A percentile compares a stretch with the other conserved stretches of the same genome.
These are phyloP conservation scores for Starmerella geochares DNA, from an alignment of 805 yeast genomes.

Conservation along the genomic window DNA sequence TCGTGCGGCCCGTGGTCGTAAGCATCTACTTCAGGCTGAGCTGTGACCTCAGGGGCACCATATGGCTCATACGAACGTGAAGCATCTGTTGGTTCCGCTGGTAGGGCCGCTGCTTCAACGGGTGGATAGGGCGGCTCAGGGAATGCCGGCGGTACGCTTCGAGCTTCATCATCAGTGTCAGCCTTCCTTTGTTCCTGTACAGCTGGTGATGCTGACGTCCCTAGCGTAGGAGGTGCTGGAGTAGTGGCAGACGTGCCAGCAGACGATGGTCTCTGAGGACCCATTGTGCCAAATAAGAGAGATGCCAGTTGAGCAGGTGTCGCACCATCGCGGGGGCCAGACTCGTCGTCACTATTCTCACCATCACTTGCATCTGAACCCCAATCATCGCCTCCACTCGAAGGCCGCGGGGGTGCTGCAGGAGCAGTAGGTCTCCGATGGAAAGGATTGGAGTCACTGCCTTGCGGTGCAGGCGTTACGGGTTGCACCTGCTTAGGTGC, in stretches of 20 bases:
- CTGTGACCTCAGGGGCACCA: neutral
- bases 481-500: neutral
- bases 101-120: neutral
- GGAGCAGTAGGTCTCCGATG: slow-evolving; percentile 13
- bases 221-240: neutral
- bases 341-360: slow-evolving; percentile 28
- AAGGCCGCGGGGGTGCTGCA: slow-evolving; percentile 7
- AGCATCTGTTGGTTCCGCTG: neutral
- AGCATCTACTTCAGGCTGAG: neutral
- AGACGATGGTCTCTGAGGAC: slow-evolving; percentile 25
- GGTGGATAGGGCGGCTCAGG: neutral
- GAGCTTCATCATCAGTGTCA: neutral
- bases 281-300: slow-evolving; percentile 37
- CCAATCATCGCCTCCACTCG: slow-evolving; percentile 28
- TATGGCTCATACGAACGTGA: neutral
- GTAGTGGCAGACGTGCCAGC: neutral
- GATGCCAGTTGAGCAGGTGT: slow-evolving; percentile 38
- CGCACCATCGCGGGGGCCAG: slow-evolving; percentile 28
- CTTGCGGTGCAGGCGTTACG: slow-evolving; percentile 5
- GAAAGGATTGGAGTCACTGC: slow-evolving; percentile 16
- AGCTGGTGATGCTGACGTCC: no score
- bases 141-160: neutral
- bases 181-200: no score
- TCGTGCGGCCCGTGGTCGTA: neutral
- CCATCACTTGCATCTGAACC: slow-evolving; percentile 30